Evolutionary conservation across 768 basidiomycete species (phyloP).

Genomic region (Cystobasidium onofrii): DNA sequence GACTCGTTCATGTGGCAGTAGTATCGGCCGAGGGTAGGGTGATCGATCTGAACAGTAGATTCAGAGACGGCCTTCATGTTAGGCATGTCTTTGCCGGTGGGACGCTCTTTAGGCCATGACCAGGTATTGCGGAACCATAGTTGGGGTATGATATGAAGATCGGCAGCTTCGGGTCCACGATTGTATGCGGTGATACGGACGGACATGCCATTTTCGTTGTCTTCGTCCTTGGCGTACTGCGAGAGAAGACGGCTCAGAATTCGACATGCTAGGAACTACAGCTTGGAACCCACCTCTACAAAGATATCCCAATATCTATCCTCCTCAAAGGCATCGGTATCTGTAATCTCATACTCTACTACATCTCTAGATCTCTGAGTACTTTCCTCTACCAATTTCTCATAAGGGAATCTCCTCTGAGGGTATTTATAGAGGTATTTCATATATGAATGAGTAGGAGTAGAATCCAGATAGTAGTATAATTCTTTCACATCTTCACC

Average conservation of each 20-base stretch:
- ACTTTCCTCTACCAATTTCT: constrained; percentile 80
- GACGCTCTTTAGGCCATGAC: constrained; percentile 66
- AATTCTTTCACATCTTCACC: constrained; percentile 99
- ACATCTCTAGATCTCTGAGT: constrained; percentile 72
- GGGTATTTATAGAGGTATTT: constrained; percentile 99
- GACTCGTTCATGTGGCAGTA: constrained; percentile 81
- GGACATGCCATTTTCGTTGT: constrained; percentile 75
- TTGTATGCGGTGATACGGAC: constrained; percentile 95
- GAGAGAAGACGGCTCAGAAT: constrained; percentile 25
- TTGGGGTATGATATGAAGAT: constrained; percentile 86
- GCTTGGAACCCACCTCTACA: constrained; percentile 63
- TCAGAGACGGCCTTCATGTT: constrained; percentile 45
- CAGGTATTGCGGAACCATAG: constrained; percentile 97
- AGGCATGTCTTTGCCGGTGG: constrained; percentile 45
- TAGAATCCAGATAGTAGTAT: constrained; percentile 97
- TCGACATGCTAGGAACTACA: background rate
- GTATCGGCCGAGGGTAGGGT: constrained; percentile 49
- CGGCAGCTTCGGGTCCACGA: constrained; percentile 88
- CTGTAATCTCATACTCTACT: constrained; percentile 83
- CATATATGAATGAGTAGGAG: constrained; percentile 99
- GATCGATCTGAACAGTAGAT: constrained; percentile 44
- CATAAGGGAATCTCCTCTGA: constrained; percentile 83
- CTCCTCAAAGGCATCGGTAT: constrained; percentile 82
- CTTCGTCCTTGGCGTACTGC: constrained; percentile 95
- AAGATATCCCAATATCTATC: constrained; percentile 98